A percentile compares a stretch with the other conserved stretches of the same genome.
Evolutionary conservation across 73 alveolate genomes (phyloP).

Genomic region (Durusdinium trenchii): DNA sequence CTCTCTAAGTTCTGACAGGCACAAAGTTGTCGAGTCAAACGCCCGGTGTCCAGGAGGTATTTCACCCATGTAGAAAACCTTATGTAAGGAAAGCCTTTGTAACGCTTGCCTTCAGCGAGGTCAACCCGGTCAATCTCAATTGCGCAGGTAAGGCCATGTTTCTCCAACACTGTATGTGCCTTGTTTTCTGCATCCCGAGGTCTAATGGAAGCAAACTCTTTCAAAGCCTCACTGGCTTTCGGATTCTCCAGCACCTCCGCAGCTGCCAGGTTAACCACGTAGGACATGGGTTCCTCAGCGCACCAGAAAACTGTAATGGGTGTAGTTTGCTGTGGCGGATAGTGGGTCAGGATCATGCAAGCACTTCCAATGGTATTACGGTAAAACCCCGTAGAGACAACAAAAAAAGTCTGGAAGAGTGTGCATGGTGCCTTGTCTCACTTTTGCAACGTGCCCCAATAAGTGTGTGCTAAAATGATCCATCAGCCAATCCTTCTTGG

Average conservation of each 20-base stretch:
- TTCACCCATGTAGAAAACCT: neutral
- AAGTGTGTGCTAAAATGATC: neutral
- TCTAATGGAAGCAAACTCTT: constrained; percentile 1
- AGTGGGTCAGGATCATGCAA: neutral
- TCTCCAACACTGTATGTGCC: neutral
- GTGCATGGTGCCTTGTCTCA: no score
- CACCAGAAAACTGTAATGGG: neutral
- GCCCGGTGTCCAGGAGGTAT: neutral
- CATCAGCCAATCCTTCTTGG: neutral
- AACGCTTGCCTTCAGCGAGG: neutral
- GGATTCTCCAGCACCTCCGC: constrained; percentile 36
- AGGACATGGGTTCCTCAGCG: constrained; percentile 32
- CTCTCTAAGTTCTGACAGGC: neutral
- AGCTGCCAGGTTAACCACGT: neutral
- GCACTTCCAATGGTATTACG: neutral
- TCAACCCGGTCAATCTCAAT: neutral
- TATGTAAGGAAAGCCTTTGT: neutral
- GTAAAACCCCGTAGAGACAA: neutral
- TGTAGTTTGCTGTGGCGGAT: neutral
- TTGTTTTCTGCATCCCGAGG: neutral
- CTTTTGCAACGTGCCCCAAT: neutral
- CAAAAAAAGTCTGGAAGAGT: no score
- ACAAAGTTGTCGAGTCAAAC: constrained; percentile 3
- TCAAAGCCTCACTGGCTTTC: neutral
- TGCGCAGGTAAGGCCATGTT: neutral